Base-by-base conservation (phyloP, 192 early-diverging fungal genomes). In the Podila minutissima region DNA sequence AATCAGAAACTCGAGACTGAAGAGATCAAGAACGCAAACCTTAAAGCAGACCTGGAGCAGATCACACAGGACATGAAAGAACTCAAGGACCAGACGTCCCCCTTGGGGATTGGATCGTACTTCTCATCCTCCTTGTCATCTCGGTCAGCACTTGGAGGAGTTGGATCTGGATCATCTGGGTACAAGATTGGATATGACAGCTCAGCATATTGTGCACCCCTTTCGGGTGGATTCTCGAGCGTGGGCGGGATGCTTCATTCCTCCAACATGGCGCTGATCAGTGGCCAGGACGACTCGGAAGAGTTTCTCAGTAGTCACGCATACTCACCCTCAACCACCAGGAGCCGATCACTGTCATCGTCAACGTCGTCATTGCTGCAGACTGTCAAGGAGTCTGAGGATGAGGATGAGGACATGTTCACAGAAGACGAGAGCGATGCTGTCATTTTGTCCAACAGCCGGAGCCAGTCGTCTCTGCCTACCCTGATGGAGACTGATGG, bases 231-330 rank as follows among this genome's bases (percentile, higher is more conserved):
- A 22, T 26, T 78, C 59, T 71, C 75, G 4, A 67, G 61, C 12
- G 13, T 71, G 11, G 65, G 75, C 35, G 68, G 75, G n/a, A 55
- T 71, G 55, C 33, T 67, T 3, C 32, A 69, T 26, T 29, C 29
- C 20, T 24, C 64, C 24, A 76, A 62, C 19, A 3, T 51, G 62
- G 20, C 31, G 11, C 41, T 76, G 12, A 71, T 76, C 62, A 57
- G 24, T 53, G 41, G 74, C n/a, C 68, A 76, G 19, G 68, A 69
- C 37, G 75, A 78, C 33, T 71, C 75, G 28, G 75, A 78, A 32
- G 69, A 71, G 59, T 78, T 71, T 71, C 22, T 78, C 28, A 6
- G 7, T 26, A 35, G 53, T 3, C 69, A 63, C 29, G 51, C 75
- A 5, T 78, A 78, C 51, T 71, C 69, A 20, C 15, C 75, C 2